These are phyloP conservation scores for Cercospora zeina DNA, from an alignment of 2,329 filamentous ascomycete species.

Conservation along the genomic window DNA sequence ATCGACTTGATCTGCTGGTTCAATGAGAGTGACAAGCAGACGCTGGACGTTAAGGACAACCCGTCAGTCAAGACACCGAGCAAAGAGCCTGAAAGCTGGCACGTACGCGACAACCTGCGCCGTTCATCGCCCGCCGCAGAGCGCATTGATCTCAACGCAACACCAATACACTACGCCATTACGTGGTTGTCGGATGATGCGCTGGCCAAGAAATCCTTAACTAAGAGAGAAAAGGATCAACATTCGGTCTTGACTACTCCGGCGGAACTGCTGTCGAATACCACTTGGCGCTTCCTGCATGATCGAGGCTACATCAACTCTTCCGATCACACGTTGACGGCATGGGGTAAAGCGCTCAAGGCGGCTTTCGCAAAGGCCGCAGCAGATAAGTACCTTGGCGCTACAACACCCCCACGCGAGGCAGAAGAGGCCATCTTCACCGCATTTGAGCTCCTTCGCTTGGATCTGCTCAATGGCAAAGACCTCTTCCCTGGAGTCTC, in stretches of 20 bases:
- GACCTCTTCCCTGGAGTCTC: conserved; percentile 61
- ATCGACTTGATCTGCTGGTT: conserved; percentile 84
- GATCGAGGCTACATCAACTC: conserved; percentile 78
- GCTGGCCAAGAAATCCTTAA: conserved; percentile 69
- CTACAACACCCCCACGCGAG: conserved; percentile 52
- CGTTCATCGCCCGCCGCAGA: conserved; percentile 21
- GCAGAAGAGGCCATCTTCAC: conserved; percentile 78
- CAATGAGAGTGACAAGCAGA: conserved; percentile 64
- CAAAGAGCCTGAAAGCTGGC: conserved; percentile 62
- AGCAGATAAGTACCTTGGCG: conserved; percentile 51
- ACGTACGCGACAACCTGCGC: conserved; percentile 55
- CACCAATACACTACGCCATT: conserved; percentile 51
- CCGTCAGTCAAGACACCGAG: conserved; percentile 20
- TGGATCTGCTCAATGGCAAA: conserved; percentile 73
- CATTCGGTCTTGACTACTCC: conserved; percentile 58
- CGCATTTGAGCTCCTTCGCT: conserved; percentile 79
- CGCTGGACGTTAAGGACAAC: conserved; percentile 34
- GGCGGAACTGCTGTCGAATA: conserved; percentile 70
- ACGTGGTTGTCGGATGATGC: conserved; percentile 66
- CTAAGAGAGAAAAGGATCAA: conserved; percentile 46
- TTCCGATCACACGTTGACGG: conserved; percentile 73
- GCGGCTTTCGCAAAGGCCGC: conserved; percentile 47
- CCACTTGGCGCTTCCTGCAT: conserved; percentile 85
- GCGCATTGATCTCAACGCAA: conserved; percentile 26
- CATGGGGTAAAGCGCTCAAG: conserved; percentile 78